phyloP scores from a whole-genome alignment of 306 rosid genomes.

The Fagus sylvatica region DNA sequence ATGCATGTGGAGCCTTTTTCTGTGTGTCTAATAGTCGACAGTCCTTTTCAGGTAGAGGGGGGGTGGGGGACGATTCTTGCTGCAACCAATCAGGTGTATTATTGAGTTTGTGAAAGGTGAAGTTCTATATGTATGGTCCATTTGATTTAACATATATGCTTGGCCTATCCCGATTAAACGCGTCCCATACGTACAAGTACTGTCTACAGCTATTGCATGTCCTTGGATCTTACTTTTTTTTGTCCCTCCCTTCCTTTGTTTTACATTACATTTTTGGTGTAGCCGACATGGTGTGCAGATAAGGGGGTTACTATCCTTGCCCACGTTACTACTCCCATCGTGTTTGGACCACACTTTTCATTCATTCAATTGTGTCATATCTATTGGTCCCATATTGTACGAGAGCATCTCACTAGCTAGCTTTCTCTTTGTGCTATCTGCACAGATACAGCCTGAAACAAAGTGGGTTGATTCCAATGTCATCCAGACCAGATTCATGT shows the following conservation, averaged over 20 bases:
- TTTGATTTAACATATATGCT: constrained; percentile 34
- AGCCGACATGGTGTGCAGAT: constrained; percentile 41
- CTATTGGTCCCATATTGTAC: constrained; percentile 30
- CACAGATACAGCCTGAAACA: too few relatives aligned
- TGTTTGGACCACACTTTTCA: constrained; percentile 32
- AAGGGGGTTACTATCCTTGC: constrained; percentile 26
- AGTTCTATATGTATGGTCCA: constrained; percentile 30
- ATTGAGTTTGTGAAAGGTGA: constrained; percentile 35
- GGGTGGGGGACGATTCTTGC: constrained; percentile 29
- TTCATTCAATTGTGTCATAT: constrained; percentile 2
- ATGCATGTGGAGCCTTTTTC: constrained; percentile 27
- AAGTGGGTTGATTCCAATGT: too few relatives aligned
- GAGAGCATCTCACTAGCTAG: background rate
- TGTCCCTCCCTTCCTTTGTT: constrained; percentile 33
- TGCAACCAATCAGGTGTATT: constrained; percentile 29
- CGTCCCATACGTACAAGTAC: constrained; percentile 23
- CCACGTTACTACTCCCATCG: constrained; percentile 11
- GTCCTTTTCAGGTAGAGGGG: constrained; percentile 41
- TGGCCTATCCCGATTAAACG: constrained; percentile 23
- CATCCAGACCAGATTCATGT: too few relatives aligned
- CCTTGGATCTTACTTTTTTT: constrained; percentile 28
- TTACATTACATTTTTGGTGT: constrained; percentile 24
- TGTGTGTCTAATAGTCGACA: constrained; percentile 22
- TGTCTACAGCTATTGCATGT: constrained; percentile 37
- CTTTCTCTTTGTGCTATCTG: too few relatives aligned